Evolutionary conservation across 768 basidiomycete species (phyloP).

Genomic region (Calocera viscosa): DNA sequence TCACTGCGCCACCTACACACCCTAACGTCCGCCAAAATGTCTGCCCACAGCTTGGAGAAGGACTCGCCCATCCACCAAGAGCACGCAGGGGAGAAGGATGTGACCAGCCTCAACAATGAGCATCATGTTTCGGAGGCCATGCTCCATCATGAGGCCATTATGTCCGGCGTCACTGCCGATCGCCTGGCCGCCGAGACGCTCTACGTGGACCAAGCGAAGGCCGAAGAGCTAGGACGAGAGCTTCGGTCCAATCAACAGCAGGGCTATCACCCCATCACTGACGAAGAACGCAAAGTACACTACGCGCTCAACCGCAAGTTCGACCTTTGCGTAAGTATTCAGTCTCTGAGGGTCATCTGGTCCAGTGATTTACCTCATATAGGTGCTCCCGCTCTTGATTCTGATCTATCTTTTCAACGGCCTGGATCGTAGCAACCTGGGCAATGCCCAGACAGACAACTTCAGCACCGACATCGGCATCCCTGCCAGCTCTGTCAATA

Average conservation of each 20-base stretch:
- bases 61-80: background rate
- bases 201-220: background rate
- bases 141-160: background rate
- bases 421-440: slow-evolving; percentile 14
- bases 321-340: background rate
- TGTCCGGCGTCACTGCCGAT: background rate
- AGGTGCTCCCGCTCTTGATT: slow-evolving; percentile 11
- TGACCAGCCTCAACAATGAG: background rate
- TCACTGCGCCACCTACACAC: background rate
- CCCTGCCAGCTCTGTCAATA: slow-evolving; percentile 15
- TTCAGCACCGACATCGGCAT: slow-evolving; percentile 15
- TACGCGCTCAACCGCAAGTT: background rate
- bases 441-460: slow-evolving; percentile 16
- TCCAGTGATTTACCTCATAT: background rate
- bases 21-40: background rate
- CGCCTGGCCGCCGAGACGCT: background rate
- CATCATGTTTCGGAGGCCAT: background rate
- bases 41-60: background rate
- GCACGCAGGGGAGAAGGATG: background rate
- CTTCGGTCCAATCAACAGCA: background rate
- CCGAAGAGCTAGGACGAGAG: background rate
- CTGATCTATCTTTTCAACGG: slow-evolving; percentile 15
- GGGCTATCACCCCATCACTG: background rate
- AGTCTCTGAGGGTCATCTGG: background rate
- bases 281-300: background rate